Evolutionary conservation across 164 flowering plant genomes (phyloP), one percentile per base, ranked within the genome.

Genomic region (Chloranthus sessilifolius): DNA sequence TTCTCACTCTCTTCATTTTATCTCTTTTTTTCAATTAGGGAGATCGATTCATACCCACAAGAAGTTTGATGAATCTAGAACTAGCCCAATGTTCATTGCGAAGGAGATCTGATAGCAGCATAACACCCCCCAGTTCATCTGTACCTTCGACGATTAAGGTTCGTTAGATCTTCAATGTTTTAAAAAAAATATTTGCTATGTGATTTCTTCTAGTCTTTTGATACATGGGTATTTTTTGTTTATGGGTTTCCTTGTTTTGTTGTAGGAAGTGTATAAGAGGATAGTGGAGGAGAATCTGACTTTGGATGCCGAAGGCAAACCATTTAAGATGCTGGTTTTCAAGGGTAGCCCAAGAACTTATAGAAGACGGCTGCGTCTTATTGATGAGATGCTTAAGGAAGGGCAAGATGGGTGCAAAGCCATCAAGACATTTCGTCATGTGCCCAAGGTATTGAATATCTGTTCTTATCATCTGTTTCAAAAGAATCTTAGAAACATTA

Each of bases 61-160:
- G 83, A 58, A 78, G 83, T 63, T 74, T 75, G 64, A 78, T 78
- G 83, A 70, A 78, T 69, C 66, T 78, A 56, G 78, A 71, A 70
- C 74, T 65, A 52, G 83, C 78, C 47, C 68, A 43, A 3, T 52
- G 60, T 53, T 50, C 58, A 26, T 41, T 78, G 60, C 73, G 78
- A 14, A 57, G 52, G 67, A 61, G 23, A 40, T 15, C 11, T 8
- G 28, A 21, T 17, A 56, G 19, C 29, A 27, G 47, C 12, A 16
- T 19, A 45, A 15, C 56, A 19, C 14, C 22, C 1, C 44, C n/a
- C 15, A 29, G 23, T 30, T 58, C 31, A 2, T 40, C 50, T 17
- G 43, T 12, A 10, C 11, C 17, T 26, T 36, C 64, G 7, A 51
- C 47, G 10, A 43, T 42, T 19, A 55, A 29, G 54, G 79, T 71